Evolutionary conservation across 2,329 filamentous ascomycete species (phyloP), one percentile per base, ranked within the genome.

Genomic region (Penicillium polonicum): DNA sequence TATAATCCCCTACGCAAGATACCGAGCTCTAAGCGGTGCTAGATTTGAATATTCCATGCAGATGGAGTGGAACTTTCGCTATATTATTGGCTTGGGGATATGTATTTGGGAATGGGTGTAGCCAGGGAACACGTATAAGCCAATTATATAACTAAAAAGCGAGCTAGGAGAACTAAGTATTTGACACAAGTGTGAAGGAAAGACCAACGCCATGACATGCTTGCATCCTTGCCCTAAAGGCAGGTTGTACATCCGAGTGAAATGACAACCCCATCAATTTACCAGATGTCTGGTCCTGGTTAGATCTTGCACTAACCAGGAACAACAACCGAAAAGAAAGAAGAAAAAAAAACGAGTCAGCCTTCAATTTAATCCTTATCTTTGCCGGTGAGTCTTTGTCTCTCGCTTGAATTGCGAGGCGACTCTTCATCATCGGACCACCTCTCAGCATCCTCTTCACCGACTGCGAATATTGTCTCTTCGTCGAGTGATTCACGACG

Each of bases 391-490:
- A 85, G 73, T 54, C 79, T 78, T 63, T 79, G 74, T 57, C 74
- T 75, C 64, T 83, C 78, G 48, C 75, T 83, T 19, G 82, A 83
- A 62, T 76, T 79, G 44, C 74, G 76, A 54, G 71, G 77, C 33
- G 72, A 78, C 57, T 87, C 85, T 63, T 88, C 86, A 60, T 83
- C 81, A 35, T 82, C 90, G 17, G 88, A 91, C 81, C 92, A 93
- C 71, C 88, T 91, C 70, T 94, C 91, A 55, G 89, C 88, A 68
- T 96, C 92, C 54, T 86, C 62, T 36, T 67, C 85, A 12, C 92
- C 93, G 12, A 97, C 90, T 1, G 93, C 93, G 69, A 97, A 97
- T 61, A 97, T 95, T 0, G 92, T 96, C 77, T 97, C 94, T 12
- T 92, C 92, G 61, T 97, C 92, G 35, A 90, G 77, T 50, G 85